These are phyloP conservation scores for Chaetomium olivaceum DNA, from an alignment of 2,329 filamentous ascomycete species.

Conservation along the genomic window DNA sequence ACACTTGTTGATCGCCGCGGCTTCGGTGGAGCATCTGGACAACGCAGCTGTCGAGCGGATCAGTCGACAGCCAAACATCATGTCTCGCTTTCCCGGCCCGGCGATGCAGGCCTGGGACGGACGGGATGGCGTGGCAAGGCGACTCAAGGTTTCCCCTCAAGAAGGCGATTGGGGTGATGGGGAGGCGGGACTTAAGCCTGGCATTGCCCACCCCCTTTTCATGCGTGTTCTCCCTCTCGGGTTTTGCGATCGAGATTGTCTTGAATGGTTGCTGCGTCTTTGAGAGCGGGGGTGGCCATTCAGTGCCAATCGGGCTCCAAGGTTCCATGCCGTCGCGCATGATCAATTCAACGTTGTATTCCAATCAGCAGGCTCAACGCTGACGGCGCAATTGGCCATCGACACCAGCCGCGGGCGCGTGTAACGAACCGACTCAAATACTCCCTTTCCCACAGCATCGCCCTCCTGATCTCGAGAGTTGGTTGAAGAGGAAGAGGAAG, in stretches of 20 bases:
- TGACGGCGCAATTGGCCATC: slow-evolving; percentile 3
- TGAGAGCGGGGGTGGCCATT: background rate
- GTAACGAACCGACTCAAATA: slow-evolving; percentile 10
- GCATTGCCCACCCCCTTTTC: background rate
- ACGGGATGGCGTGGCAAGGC: slow-evolving; percentile 9
- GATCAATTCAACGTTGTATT: slow-evolving; percentile 10
- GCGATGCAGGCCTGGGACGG: background rate
- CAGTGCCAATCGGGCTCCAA: no score
- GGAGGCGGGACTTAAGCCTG: background rate
- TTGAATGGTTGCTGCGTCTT: background rate
- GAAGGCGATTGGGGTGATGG: background rate
- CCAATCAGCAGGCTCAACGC: background rate
- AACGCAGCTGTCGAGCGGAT: background rate
- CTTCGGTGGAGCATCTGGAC: slow-evolving; percentile 4
- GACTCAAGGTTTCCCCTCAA: background rate
- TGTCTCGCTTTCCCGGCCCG: slow-evolving; percentile 1
- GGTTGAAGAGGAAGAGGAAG: background rate
- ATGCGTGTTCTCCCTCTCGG: background rate
- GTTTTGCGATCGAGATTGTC: background rate
- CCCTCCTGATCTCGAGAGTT: slow-evolving; percentile 1
- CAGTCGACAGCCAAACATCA: background rate
- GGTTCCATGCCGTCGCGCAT: slow-evolving; percentile 5
- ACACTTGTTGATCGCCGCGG: background rate
- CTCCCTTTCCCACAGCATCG: background rate
- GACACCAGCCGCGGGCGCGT: slow-evolving; percentile 14